Conservation (phyloP, 257 asterid species). For the Primulina tabacum region DNA sequence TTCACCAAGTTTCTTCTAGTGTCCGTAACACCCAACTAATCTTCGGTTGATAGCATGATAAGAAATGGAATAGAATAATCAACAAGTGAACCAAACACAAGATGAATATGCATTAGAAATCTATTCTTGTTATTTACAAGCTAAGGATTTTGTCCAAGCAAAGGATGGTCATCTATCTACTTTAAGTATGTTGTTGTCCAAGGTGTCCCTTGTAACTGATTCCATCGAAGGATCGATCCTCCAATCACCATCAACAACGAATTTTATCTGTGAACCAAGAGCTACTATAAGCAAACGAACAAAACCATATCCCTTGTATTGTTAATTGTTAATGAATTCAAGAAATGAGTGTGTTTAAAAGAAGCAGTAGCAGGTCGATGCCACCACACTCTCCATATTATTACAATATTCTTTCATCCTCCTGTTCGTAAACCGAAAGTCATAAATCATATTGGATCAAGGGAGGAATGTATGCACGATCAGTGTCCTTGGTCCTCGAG, state of each 20-base stretch:
- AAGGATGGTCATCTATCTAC: conserved; percentile 47
- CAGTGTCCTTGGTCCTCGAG: not conserved
- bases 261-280: conserved; percentile 66
- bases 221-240: conserved; percentile 64
- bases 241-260: conserved; percentile 78
- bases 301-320: not conserved
- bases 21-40: not conserved
- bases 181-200: conserved; percentile 70
- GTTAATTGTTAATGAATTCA: not conserved
- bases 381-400: not conserved
- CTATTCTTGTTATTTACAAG: not conserved
- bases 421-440: not conserved
- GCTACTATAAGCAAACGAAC: not conserved
- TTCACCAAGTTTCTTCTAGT: too few species aligned
- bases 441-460: not conserved
- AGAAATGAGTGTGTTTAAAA: not conserved
- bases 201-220: conserved; percentile 37
- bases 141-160: not conserved
- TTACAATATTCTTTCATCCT: not conserved
- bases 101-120: not conserved
- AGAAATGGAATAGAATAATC: too few species aligned
- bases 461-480: not conserved
- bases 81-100: not conserved
- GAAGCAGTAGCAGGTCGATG: not conserved
- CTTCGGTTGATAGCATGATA: too few species aligned